phyloP scores from a whole-genome alignment of 2,329 filamentous ascomycete genomes.

The Penicillium frequentans region DNA sequence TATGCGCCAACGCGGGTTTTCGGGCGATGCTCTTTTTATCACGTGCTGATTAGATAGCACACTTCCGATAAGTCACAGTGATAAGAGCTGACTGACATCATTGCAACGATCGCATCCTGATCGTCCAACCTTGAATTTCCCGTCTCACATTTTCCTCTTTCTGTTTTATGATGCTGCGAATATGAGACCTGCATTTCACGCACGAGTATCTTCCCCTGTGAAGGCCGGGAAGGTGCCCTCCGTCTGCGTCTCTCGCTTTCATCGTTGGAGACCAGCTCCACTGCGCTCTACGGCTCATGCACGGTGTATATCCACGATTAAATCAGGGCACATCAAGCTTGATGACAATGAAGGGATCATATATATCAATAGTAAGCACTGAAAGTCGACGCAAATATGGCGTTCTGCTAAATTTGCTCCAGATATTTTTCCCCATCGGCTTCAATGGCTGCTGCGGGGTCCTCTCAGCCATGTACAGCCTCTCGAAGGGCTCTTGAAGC shows the following conservation, averaged over 20 bases:
- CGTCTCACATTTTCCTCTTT: neutral
- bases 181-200: conserved; percentile 23
- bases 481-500: conserved; percentile 52
- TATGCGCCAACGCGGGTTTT: conserved; percentile 8
- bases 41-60: conserved; percentile 4
- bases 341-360: conserved; percentile 76
- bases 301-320: conserved; percentile 56
- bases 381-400: neutral
- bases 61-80: neutral
- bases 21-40: conserved; percentile 1
- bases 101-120: neutral
- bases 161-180: conserved; percentile 3
- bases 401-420: conserved; percentile 8
- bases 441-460: conserved; percentile 62
- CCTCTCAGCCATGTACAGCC: conserved; percentile 48
- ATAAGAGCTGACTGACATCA: conserved; percentile 10
- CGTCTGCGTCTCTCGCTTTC: conserved; percentile 1
- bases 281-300: conserved; percentile 3
- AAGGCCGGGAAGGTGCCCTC: neutral
- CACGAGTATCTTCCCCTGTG: conserved; percentile 8
- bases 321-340: conserved; percentile 79
- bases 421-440: conserved; percentile 82
- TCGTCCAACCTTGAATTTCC: neutral
- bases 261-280: conserved; percentile 15
- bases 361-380: conserved; percentile 78